Conservation (phyloP, 352 stramenopile species). For the Blastocystis hominis region DNA sequence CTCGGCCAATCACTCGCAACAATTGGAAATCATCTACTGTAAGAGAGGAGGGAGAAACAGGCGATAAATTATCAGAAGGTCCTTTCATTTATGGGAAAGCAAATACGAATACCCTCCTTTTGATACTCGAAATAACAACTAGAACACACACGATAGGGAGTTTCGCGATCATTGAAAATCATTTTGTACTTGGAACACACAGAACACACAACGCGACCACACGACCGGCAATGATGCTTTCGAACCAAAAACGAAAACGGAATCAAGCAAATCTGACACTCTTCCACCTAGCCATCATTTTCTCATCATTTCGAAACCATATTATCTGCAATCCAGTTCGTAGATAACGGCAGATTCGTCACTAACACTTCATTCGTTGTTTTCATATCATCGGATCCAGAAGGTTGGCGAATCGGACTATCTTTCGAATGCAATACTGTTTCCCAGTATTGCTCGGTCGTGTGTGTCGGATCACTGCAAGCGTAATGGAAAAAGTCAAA, state of each 20-base stretch:
- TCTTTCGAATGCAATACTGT: background rate
- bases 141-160: constrained; percentile 73
- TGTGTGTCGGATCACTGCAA: background rate
- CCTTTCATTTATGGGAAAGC: background rate
- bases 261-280: constrained; percentile 78
- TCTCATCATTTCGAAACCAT: constrained; percentile 66
- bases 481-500: background rate
- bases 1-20: constrained; percentile 85
- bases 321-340: constrained; percentile 57
- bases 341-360: constrained; percentile 66
- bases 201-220: constrained; percentile 74
- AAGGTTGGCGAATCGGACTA: constrained; percentile 62
- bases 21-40: constrained; percentile 81
- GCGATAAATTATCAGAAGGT: background rate
- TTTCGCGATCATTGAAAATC: constrained; percentile 72
- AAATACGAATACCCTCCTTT: constrained; percentile 69
- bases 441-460: background rate
- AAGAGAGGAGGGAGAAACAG: background rate
- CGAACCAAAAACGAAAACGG: constrained; percentile 78
- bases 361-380: constrained; percentile 66
- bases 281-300: constrained; percentile 70
- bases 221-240: constrained; percentile 77
- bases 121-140: constrained; percentile 74
- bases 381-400: constrained; percentile 69
- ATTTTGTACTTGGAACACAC: constrained; percentile 73